Conservation (phyloP, 176 grass and related monocot genomes). For the Musa troglodytarum region DNA sequence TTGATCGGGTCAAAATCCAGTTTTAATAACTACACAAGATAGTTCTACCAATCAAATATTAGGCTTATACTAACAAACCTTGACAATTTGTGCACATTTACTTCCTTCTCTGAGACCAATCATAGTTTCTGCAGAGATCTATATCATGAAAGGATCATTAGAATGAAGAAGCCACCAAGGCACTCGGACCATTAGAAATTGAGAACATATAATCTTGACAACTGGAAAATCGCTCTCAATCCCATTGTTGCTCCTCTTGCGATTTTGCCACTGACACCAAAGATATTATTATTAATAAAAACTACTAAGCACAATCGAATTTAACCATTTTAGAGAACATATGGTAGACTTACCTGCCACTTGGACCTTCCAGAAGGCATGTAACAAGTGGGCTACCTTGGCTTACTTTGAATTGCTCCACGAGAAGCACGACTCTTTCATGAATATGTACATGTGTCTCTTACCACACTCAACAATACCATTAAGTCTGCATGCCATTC, state of each 20-base stretch:
- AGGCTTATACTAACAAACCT: slow-evolving; percentile 39
- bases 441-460: slow-evolving; percentile 64
- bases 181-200: not conserved
- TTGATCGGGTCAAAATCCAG: too few relatives aligned
- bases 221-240: slow-evolving; percentile 93
- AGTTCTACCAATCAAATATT: not conserved
- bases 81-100: slow-evolving; percentile 84
- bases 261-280: slow-evolving; percentile 38
- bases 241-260: slow-evolving; percentile 66
- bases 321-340: slow-evolving; percentile 2
- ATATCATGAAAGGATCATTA: not conserved
- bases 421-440: slow-evolving; percentile 71
- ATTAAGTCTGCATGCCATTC: slow-evolving; percentile 33
- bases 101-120: slow-evolving; percentile 83
- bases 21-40: too few relatives aligned
- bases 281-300: not conserved
- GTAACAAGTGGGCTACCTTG: slow-evolving; percentile 86
- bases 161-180: not conserved
- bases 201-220: slow-evolving; percentile 75
- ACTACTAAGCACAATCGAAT: slow-evolving; percentile 2
- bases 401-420: slow-evolving; percentile 92
- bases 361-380: slow-evolving; percentile 86
- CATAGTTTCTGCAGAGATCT: slow-evolving; percentile 97
- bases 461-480: slow-evolving; percentile 88
- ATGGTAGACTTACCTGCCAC: slow-evolving; percentile 43